phyloP scores from a whole-genome alignment of 352 stramenopile species.

The Phytopythium chamaehyphon region DNA sequence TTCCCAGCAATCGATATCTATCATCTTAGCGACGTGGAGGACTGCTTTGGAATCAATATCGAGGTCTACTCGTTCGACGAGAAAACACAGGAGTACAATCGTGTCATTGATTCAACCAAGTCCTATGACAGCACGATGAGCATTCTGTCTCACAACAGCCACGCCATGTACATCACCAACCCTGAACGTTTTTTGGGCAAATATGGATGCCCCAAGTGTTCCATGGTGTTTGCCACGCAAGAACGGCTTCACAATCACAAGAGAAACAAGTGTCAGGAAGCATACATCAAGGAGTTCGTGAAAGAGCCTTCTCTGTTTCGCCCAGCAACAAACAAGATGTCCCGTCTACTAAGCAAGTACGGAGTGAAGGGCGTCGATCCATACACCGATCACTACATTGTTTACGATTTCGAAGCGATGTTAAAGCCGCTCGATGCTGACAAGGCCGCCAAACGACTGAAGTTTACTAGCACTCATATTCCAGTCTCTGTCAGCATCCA shows the following conservation, averaged over 20 bases:
- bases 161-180: slow-evolving; percentile 22
- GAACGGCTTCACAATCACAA: slow-evolving; percentile 12
- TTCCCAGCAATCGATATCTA: slow-evolving; percentile 18
- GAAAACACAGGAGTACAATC: slow-evolving; percentile 9
- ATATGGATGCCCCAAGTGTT: slow-evolving; percentile 10
- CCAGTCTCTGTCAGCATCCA: not conserved
- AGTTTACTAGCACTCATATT: slow-evolving; percentile 2
- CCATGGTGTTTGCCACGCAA: slow-evolving; percentile 11
- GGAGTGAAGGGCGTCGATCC: slow-evolving; percentile 3
- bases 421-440: slow-evolving; percentile 7
- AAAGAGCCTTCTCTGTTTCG: slow-evolving; percentile 12
- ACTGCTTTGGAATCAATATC: slow-evolving; percentile 12
- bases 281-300: slow-evolving; percentile 1
- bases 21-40: slow-evolving; percentile 14
- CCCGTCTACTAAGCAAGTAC: slow-evolving; percentile 4
- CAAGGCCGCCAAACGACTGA: not conserved
- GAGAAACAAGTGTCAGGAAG: slow-evolving; percentile 16
- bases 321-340: slow-evolving; percentile 7
- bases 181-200: slow-evolving; percentile 7
- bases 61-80: slow-evolving; percentile 14
- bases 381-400: slow-evolving; percentile 17
- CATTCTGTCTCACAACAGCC: slow-evolving; percentile 10
- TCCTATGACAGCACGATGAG: slow-evolving; percentile 13
- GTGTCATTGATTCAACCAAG: slow-evolving; percentile 4
- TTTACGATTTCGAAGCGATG: slow-evolving; percentile 16